Evolutionary conservation across 2,329 filamentous ascomycete genomes (phyloP), one percentile per base, ranked within the genome.

Genomic region (Beauveria brongniartii): DNA sequence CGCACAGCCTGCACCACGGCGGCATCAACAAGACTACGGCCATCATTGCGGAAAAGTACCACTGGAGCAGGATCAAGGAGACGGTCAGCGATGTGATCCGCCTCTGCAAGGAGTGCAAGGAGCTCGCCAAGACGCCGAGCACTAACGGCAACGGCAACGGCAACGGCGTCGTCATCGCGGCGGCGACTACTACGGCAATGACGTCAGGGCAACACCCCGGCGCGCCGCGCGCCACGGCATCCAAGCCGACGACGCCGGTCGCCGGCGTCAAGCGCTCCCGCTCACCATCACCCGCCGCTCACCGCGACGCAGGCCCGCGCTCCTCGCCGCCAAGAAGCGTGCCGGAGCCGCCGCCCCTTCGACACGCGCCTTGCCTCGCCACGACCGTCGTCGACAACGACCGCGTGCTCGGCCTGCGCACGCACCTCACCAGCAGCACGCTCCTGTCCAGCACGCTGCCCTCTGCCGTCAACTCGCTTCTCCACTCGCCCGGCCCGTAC

Each of bases 21-120:
- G 94, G 94, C 56, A 97, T 97, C 80, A 99, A 99, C 80, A 97
- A 97, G 78, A 97, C 93, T 0, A 97, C 93, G 1, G 92, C 93
- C 22, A 89, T 87, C 22, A 96, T 99, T 69, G 91, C 93, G 12
- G 91, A 97, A 71, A 89, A 88, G 70, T 97, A 93, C 72, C 94
- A 97, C 75, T 99, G 94, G 94, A 92, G 95, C 53, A 85, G 93
- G 63, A 97, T 97, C 77, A 99, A 97, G 73, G 92, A 97, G 75
- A 97, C 93, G 1, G 94, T 97, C 64, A 94, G 89, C 71, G 87
- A 93, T 71, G 92, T 96, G 67, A 96, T 97, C 74, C 88, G 90
- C 68, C 93, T 94, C 69, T 99, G 94, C 74, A 77, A 83, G 8
- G 88, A 96, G 71, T 97, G 93, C 77, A 96, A 93, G 75, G 91